Evolutionary conservation across 257 asterid genomes (phyloP), one percentile per base, ranked within the genome.

Genomic region (Fraxinus excelsior): DNA sequence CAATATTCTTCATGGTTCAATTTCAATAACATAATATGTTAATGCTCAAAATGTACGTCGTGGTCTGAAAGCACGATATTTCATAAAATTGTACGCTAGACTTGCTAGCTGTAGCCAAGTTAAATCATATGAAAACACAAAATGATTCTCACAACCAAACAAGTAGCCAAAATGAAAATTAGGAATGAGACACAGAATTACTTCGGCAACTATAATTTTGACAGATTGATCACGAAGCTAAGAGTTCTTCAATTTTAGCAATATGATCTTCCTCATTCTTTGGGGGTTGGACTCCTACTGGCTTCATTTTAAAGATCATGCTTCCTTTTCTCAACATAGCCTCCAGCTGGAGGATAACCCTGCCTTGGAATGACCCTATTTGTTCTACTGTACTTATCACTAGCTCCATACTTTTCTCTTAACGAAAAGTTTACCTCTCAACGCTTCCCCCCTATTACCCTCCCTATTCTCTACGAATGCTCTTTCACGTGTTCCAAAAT

Each of bases 191-290:
- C 16, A 42, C 16, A 42, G 49, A 42, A 42, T 12, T 46, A 46
- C 56, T 0, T 46, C 2, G n/a, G 56, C 56, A 46, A 16, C 19
- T 21, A 46, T 56, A n/a, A 19, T 56, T n/a, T n/a, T 1, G 1
- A n/a, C 65, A n/a, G 28, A 56, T 56, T 56, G 28, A 56, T 74
- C 84, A 91, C 4, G 93, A 90, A 62, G 91, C 84, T 83, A 94
- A 78, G n/a, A 92, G 90, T 19, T 94, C 92, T 85, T 92, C 97
- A 14, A 91, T 89, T 83, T 91, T 92, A 5, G 97, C 90, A 71
- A 94, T 82, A 73, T 86, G 86, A 78, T 94, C 97, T 72, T 94
- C 98, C 69, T 94, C 97, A 2, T 89, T 92, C 88, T 86, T 89
- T 1, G 89, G 95, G 95, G 80, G 94, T 80, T 44, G 97, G 97